Evolutionary conservation across 2,329 filamentous ascomycete species (phyloP).

Genomic region (Fusarium denticulatum): DNA sequence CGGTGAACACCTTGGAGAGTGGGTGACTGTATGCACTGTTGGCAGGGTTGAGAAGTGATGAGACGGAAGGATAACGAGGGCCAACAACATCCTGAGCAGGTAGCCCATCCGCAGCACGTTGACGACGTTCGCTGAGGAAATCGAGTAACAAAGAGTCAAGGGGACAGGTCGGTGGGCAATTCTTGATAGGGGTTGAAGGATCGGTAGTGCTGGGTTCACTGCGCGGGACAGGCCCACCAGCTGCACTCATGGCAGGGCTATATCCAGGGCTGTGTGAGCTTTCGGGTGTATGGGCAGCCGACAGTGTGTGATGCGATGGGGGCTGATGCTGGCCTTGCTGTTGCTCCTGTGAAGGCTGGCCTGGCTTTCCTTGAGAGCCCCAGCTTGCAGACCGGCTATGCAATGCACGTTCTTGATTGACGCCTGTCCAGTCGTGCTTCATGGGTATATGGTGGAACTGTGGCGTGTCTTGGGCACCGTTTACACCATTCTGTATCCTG

Average conservation of each 20-base stretch:
- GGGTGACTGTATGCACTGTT: constrained; percentile 73
- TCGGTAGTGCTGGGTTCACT: constrained; percentile 30
- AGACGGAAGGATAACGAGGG: constrained; percentile 82
- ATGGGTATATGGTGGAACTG: constrained; percentile 58
- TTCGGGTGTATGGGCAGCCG: constrained; percentile 34
- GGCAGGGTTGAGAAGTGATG: constrained; percentile 78
- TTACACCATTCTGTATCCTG: constrained; percentile 61
- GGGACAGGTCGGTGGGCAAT: constrained; percentile 76
- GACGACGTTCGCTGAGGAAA: constrained; percentile 76
- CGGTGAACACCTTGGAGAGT: constrained; percentile 84
- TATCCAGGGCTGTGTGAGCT: constrained; percentile 35
- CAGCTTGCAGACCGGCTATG: constrained; percentile 37
- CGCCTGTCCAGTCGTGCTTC: constrained; percentile 60
- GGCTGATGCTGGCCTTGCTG: constrained; percentile 25
- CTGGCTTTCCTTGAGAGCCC: constrained; percentile 37
- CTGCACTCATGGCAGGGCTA: constrained; percentile 35
- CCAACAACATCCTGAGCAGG: constrained; percentile 74
- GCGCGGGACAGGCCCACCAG: constrained; percentile 25
- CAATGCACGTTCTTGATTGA: constrained; percentile 40
- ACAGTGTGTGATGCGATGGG: constrained; percentile 21
- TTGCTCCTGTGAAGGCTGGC: constrained; percentile 28
- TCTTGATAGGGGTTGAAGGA: constrained; percentile 59
- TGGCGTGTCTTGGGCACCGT: constrained; percentile 58
- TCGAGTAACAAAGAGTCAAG: constrained; percentile 83
- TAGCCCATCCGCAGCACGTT: constrained; percentile 72